phyloP scores from a whole-genome alignment of 106 monocot genomes.

The Ottelia alismoides region DNA sequence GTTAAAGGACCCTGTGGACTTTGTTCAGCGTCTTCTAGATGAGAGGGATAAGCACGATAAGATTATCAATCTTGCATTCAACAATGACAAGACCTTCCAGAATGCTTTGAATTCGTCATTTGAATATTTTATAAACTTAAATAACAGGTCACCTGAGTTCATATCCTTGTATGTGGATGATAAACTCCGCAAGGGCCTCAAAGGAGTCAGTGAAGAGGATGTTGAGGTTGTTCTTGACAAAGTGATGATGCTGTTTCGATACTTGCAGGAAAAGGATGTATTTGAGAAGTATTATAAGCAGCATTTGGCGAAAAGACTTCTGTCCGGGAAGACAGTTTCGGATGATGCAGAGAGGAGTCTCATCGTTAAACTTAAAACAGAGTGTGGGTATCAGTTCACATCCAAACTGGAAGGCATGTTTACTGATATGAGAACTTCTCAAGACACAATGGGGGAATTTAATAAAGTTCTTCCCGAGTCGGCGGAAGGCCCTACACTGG shows the following conservation, averaged over 20 bases:
- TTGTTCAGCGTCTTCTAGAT: slow-evolving; percentile 79
- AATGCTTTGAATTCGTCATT: slow-evolving; percentile 93
- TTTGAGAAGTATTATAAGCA: slow-evolving; percentile 86
- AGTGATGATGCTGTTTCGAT: slow-evolving; percentile 92
- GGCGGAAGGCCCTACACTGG: slow-evolving; percentile 52
- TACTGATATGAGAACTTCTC: slow-evolving; percentile 70
- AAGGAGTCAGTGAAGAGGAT: slow-evolving; percentile 65
- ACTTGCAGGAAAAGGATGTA: slow-evolving; percentile 75
- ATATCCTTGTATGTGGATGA: slow-evolving; percentile 91
- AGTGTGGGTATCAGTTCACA: slow-evolving; percentile 85
- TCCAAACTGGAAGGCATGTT: slow-evolving; percentile 85
- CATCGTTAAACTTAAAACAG: slow-evolving; percentile 88
- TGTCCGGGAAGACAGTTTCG: slow-evolving; percentile 60
- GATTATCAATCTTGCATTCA: slow-evolving; percentile 63
- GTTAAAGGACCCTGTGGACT: slow-evolving; percentile 86
- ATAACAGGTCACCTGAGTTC: slow-evolving; percentile 83
- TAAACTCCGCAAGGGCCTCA: slow-evolving; percentile 76
- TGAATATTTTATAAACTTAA: slow-evolving; percentile 91
- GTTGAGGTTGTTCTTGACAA: slow-evolving; percentile 59
- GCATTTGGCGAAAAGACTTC: slow-evolving; percentile 68
- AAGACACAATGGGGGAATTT: slow-evolving; percentile 74
- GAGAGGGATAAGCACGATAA: slow-evolving; percentile 88
- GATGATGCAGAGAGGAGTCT: slow-evolving; percentile 77
- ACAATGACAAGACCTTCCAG: slow-evolving; percentile 88
- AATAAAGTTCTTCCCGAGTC: slow-evolving; percentile 28